phyloP scores from a whole-genome alignment of 2,329 filamentous ascomycete species.

The Huntiella savannae region DNA sequence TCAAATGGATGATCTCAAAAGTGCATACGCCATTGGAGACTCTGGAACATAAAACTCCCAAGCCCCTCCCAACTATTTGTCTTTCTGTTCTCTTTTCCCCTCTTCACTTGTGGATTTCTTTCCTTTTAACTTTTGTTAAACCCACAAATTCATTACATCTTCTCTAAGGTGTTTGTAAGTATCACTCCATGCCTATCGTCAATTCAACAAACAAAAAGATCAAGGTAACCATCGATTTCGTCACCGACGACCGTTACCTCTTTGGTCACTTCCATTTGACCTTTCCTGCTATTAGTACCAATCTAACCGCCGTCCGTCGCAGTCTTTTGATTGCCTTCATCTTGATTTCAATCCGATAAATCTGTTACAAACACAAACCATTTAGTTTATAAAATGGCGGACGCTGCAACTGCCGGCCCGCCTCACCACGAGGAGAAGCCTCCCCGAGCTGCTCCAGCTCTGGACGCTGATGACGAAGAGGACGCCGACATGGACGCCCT shows the following conservation, averaged over 20 bases:
- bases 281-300: too few species aligned
- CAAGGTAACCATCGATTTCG: neutral
- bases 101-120: slow-evolving; percentile 32
- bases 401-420: slow-evolving; percentile 30
- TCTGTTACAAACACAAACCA: slow-evolving; percentile 2
- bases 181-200: neutral
- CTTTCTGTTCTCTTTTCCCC: slow-evolving; percentile 18
- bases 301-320: slow-evolving; percentile 10
- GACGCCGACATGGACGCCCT: slow-evolving; percentile 72
- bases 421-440: slow-evolving; percentile 46
- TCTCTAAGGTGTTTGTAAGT: neutral
- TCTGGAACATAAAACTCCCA: neutral
- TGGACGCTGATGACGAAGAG: slow-evolving; percentile 40
- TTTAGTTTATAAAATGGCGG: slow-evolving; percentile 29
- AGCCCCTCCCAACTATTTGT: neutral
- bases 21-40: too few species aligned
- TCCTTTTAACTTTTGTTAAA: slow-evolving; percentile 1
- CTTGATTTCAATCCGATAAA: too few species aligned
- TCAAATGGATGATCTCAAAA: too few species aligned
- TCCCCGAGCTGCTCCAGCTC: slow-evolving; percentile 17
- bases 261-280: too few species aligned
- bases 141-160: neutral
- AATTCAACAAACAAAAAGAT: neutral
- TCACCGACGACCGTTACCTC: too few species aligned
- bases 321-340: slow-evolving; percentile 19